phyloP scores from a whole-genome alignment of 371 early-diverging fungal genomes.

The Saksenaea oblongispora region DNA sequence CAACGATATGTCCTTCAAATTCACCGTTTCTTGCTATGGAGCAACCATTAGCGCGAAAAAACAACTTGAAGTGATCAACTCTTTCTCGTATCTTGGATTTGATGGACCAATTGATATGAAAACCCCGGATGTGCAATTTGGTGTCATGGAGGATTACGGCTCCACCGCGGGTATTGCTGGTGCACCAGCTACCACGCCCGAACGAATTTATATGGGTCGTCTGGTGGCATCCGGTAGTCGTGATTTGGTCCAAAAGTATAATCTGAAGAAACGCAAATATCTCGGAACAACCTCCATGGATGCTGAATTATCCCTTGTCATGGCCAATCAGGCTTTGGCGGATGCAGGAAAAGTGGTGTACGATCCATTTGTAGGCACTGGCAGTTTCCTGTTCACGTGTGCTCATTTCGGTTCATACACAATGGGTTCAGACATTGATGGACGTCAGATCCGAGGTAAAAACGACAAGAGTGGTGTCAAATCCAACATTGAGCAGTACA shows the following conservation, averaged over 20 bases:
- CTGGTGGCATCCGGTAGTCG: slow-evolving; percentile 73
- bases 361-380: slow-evolving; percentile 99
- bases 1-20: slow-evolving; percentile 74
- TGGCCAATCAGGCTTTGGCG: slow-evolving; percentile 92
- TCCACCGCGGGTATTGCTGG: slow-evolving; percentile 39
- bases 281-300: slow-evolving; percentile 98
- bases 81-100: slow-evolving; percentile 75
- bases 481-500: slow-evolving; percentile 87
- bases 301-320: slow-evolving; percentile 93
- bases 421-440: slow-evolving; percentile 96
- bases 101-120: slow-evolving; percentile 83
- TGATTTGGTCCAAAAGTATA: slow-evolving; percentile 73
- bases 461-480: slow-evolving; percentile 45
- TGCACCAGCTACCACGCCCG: slow-evolving; percentile 34
- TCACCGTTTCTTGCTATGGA: slow-evolving; percentile 79
- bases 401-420: slow-evolving; percentile 93
- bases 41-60: slow-evolving; percentile 65
- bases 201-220: slow-evolving; percentile 74
- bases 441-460: slow-evolving; percentile 95
- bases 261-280: slow-evolving; percentile 92
- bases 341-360: slow-evolving; percentile 80
- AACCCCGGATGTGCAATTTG: slow-evolving; percentile 79
- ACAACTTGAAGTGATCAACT: slow-evolving; percentile 79
- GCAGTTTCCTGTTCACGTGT: slow-evolving; percentile 87
- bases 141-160: slow-evolving; percentile 78